Evolutionary conservation across 2,329 filamentous ascomycete species (phyloP), one percentile per base, ranked within the genome.

Genomic region (Cadophora malorum): DNA sequence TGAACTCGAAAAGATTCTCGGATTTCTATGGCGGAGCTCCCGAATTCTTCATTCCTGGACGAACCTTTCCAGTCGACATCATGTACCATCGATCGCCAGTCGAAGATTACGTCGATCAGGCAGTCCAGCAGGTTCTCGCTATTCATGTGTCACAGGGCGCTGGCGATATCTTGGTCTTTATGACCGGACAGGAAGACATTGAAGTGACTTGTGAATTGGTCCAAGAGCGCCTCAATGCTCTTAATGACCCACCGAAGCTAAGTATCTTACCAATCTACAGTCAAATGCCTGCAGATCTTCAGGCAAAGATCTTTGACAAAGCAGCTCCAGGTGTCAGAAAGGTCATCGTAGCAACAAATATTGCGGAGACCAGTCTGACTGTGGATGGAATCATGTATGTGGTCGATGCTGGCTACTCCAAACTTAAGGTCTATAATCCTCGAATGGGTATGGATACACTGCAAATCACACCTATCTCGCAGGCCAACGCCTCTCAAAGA

Each of bases 301-400:
- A 99, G 79, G 93, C 96, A 68, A 98, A 96, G 80, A 99, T 99
- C 72, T 99, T 99, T 75, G 95, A 99, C 77, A 89, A 90, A 72
- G 96, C 96, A 2, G 84, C 92, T 2, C 91, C 94, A 0, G 96
- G 96, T 0, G 94, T 97, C 4, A 90, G 96, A 67, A 99, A 99
- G 78, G 96, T 97, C 75, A 97, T 99, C 71, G 95, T 99, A 50
- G 96, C 96, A 0, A 99, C 96, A 38, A 99, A 99, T 76, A 99
- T 99, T 79, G 96, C 96, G 1, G 96, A 99, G 80, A 99, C 96
- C 0, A 97, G 94, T 84, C 83, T 99, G 81, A 99, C 96, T 0
- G 96, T 99, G 6, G 96, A 99, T 77, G 96, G 96, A 72, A 99
- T 99, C 80, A 98, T 98, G 91, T 99, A 97, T 76, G 96, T 99